phyloP scores from a whole-genome alignment of 345 rosid genomes.

The Combretum micranthum region DNA sequence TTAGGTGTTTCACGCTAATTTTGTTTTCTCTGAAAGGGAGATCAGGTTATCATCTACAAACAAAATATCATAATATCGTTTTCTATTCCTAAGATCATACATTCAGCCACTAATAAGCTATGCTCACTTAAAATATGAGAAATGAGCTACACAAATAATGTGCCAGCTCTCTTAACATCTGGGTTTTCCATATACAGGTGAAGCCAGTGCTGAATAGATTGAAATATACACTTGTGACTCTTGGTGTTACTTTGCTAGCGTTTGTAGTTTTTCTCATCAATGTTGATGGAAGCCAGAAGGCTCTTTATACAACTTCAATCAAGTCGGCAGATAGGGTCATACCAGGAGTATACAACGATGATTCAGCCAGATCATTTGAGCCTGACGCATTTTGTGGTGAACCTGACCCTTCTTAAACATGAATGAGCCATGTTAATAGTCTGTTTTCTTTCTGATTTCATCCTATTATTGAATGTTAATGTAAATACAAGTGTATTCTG shows the following conservation, averaged over 20 bases:
- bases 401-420: constrained; percentile 23
- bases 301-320: constrained; percentile 17
- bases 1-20: neutral
- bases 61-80: too few species aligned
- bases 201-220: constrained; percentile 74
- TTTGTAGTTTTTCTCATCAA: constrained; percentile 44
- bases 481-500: too few species aligned
- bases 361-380: constrained; percentile 74
- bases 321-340: constrained; percentile 38
- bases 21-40: neutral
- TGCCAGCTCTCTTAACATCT: neutral
- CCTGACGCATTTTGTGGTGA: constrained; percentile 86
- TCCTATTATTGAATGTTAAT: too few species aligned
- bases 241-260: constrained; percentile 46
- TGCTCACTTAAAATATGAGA: too few species aligned
- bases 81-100: too few species aligned
- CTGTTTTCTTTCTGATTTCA: neutral
- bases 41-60: too few species aligned
- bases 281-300: constrained; percentile 33
- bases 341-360: constrained; percentile 70
- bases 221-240: constrained; percentile 64
- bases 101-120: too few species aligned
- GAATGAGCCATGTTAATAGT: neutral
- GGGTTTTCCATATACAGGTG: constrained; percentile 36
- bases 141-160: neutral